Evolutionary conservation across 2,329 filamentous ascomycete species (phyloP).

Genomic region (Berkeleyomyces rouxiae): DNA sequence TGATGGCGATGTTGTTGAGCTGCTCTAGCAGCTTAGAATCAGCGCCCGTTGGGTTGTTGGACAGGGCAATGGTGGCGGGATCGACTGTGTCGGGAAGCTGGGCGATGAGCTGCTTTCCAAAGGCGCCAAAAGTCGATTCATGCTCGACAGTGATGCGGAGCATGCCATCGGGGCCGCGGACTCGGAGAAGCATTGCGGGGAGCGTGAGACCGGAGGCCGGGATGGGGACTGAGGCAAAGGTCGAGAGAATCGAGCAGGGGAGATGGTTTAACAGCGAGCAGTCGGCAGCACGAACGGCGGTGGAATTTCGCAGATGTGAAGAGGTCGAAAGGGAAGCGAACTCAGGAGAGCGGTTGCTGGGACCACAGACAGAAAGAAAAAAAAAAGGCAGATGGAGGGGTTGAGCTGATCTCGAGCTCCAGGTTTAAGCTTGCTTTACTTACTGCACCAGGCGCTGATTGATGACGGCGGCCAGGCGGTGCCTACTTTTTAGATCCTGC

Average conservation of each 20-base stretch:
- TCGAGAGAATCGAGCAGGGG: neutral
- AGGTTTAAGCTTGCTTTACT: neutral
- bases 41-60: slow-evolving; percentile 41
- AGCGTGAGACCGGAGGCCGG: neutral
- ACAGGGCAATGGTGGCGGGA: slow-evolving; percentile 40
- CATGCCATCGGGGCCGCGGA: slow-evolving; percentile 85
- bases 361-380: neutral
- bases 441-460: neutral
- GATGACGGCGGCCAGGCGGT: slow-evolving; percentile 3
- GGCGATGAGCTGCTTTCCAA: slow-evolving; percentile 37
- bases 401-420: neutral
- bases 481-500: neutral
- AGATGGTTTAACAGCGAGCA: neutral
- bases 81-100: slow-evolving; percentile 47
- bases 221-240: neutral
- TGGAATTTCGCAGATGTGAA: neutral
- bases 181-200: slow-evolving; percentile 59
- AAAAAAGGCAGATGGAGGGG: neutral
- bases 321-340: neutral
- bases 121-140: slow-evolving; percentile 52
- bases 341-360: no score
- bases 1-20: slow-evolving; percentile 37
- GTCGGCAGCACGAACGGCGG: no score
- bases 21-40: slow-evolving; percentile 43
- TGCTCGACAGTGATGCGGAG: slow-evolving; percentile 67